phyloP scores from a whole-genome alignment of 345 rosid genomes.

The Fremontodendron californicum region DNA sequence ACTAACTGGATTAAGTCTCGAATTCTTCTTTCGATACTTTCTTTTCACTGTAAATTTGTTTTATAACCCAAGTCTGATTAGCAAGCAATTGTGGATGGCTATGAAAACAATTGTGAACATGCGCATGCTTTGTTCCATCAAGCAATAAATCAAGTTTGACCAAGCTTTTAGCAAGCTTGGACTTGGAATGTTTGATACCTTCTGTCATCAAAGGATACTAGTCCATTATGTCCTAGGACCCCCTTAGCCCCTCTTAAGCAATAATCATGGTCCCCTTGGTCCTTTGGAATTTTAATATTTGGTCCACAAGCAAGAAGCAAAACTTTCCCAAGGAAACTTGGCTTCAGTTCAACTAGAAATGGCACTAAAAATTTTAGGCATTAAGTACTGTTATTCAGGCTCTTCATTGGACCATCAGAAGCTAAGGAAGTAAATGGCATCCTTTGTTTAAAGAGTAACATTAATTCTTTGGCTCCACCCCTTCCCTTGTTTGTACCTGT shows the following conservation, averaged over 20 bases:
- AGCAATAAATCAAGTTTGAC: background rate
- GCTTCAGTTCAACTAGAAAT: background rate
- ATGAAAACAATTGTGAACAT: background rate
- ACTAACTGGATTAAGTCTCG: no score
- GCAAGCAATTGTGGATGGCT: background rate
- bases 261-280: slow-evolving; percentile 13
- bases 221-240: slow-evolving; percentile 7
- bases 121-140: background rate
- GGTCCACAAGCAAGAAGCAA: slow-evolving; percentile 22
- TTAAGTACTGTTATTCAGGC: background rate
- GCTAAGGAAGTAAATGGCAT: background rate
- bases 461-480: slow-evolving; percentile 16
- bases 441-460: background rate
- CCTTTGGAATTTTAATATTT: background rate
- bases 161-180: slow-evolving; percentile 17
- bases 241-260: background rate
- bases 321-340: slow-evolving; percentile 2
- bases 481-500: background rate
- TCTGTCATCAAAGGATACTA: background rate
- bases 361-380: background rate
- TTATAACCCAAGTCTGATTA: background rate
- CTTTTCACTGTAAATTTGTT: background rate
- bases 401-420: background rate
- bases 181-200: slow-evolving; percentile 7
- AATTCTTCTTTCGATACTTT: background rate